Evolutionary conservation across 148 eudicot species (phyloP), one percentile per base, ranked within the genome.

Genomic region (Polygonum maritimum): DNA sequence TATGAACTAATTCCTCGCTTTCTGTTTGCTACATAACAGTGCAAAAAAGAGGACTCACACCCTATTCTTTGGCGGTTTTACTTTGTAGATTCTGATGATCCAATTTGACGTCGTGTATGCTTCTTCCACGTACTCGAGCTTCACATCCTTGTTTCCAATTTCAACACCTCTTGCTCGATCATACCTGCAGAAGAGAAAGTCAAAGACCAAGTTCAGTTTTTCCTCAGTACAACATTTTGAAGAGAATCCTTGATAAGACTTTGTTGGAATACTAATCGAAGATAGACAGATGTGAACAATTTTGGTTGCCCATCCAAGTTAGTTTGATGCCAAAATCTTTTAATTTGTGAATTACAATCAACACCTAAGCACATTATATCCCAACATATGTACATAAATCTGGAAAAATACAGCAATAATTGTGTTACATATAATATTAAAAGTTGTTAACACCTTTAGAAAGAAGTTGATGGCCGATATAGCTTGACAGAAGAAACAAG

Each of bases 131-230:
- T 92, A 80, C 76, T 95, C 96, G 0, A 95, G 92, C 80, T 89
- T 95, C 80, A 95, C 89, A 77, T 95, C 96, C 84, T 95, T 95
- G 71, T 95, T 95, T 78, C 98, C 97, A 5, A 95, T 95, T 81
- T 95, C 98, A 15, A 95, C 98, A 39, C 97, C 97, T 78, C 98
- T 89, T n/a, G 98, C 98, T 75, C 98, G 89, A 85, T 95, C 98
- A 84, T 84, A 95, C 79, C 98, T 95, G 93, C 55, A 21, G 6
- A 65, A 11, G 18, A 31, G 69, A 31, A 60, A 60, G 31, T 12
- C 16, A 31, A 60, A 22, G 36, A 22, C 1, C 45, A 41, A 4
- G 7, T 41, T 41, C 45, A 5, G 8, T 49, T 11, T 49, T 49
- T 49, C 2, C 4, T 49, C 54, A 1, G 54, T 49, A 11, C 54